Percentiles rank a stretch among this genome's conserved stretches.
phyloP scores from a whole-genome alignment of 202 grass and related monocot genomes.

The Panicum virgatum region DNA sequence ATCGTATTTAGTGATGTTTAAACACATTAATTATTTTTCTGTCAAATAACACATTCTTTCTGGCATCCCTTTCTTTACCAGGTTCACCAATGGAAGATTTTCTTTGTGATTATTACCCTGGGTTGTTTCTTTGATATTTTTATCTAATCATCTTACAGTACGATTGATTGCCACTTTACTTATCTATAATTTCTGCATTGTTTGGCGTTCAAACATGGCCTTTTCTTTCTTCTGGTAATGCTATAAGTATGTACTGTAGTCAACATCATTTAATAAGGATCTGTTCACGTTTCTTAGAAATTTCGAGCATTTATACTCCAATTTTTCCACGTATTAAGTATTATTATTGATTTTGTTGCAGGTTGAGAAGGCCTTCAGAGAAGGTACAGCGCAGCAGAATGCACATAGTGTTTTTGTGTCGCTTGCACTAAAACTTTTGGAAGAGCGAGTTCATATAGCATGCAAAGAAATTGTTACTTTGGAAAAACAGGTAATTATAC shows the following conservation, averaged over 20 bases:
- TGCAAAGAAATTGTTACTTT: constrained; percentile 99
- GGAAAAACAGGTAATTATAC: constrained; percentile 87
- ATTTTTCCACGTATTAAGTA: constrained; percentile 6
- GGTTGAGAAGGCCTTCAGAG: constrained; percentile 98
- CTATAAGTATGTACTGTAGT: background rate
- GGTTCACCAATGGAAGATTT: constrained; percentile 5
- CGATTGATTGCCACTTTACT: constrained; percentile 8
- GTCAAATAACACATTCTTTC: background rate
- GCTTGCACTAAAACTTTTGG: constrained; percentile 85
- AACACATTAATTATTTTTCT: constrained; percentile 15
- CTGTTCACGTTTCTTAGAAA: constrained; percentile 8
- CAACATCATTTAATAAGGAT: constrained; percentile 4
- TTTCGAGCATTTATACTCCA: background rate
- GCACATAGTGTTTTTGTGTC: constrained; percentile 92
- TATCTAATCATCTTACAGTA: background rate
- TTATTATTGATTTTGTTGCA: constrained; percentile 44
- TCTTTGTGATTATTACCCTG: background rate
- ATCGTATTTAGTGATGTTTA: constrained; percentile 24
- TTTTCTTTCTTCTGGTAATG: background rate
- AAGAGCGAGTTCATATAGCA: constrained; percentile 92
- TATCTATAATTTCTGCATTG: background rate
- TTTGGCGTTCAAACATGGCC: background rate
- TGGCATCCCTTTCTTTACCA: background rate
- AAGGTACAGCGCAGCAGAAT: constrained; percentile 96
- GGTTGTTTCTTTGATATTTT: background rate